Base-by-base conservation (phyloP, 1,284 basidiomycete genomes). In the Xerocomus cyaneibrunnescens region DNA sequence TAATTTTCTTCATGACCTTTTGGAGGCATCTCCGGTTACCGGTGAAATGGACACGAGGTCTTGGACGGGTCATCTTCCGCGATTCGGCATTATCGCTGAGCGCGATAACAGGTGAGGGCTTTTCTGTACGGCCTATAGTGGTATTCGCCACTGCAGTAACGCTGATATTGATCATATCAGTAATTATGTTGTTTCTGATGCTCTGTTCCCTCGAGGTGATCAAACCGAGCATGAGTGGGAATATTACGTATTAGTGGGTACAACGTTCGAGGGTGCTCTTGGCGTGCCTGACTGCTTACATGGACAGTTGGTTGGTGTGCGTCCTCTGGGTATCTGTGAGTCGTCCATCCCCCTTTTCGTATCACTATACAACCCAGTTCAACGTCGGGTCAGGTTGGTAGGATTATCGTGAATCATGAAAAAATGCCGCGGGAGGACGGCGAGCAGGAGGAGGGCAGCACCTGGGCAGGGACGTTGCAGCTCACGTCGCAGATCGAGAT, bases 251-350 rank as follows among this genome's bases (percentile, higher is more conserved):
- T 37, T 56, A 54, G 61, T 63, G 27, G 21, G 61, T 54, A 7
- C 8, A 35, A 7, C 21, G 7, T 32, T 40, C 0, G 7, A 17
- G 12, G 28, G 6, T 16, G 16, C 10, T 30, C 3, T 23, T 13
- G 19, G n/a, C 13, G 12, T n/a, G n/a, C 38, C 52, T 57, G 12
- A 45, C n/a, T 16, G 19, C 40, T 27, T 13, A 7, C 31, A 16
- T 22, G 23, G 3, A 27, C 22, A 62, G 62, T 21, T 62, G 62
- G 61, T 42, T 62, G 12, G 53, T 62, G 10, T 50, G 22, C 27
- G 4, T 53, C 8, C 53, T 63, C 12, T 63, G 62, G 61, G n/a
- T 56, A 16, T 52, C 61, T 21, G 62, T 63, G 16, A 19, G 62
- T 62, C 7, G 14, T 32, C 28, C 28, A 7, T 31, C 2, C n/a